phyloP scores from a whole-genome alignment of 768 basidiomycete genomes.

The Rhodocollybia butyracea region DNA sequence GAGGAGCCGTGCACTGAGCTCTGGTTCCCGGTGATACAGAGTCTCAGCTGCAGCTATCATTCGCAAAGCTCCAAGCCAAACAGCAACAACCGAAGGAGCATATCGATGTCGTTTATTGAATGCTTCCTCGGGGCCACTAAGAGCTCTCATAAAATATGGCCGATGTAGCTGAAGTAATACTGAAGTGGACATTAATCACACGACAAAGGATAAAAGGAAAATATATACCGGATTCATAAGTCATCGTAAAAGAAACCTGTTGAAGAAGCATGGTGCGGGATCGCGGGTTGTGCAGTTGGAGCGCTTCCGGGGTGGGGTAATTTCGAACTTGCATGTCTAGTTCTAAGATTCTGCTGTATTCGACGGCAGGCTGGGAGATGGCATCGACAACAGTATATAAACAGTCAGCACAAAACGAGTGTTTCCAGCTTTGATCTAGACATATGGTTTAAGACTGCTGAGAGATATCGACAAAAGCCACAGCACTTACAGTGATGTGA shows the following conservation, averaged over 20 bases:
- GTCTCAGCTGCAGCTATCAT: slow-evolving; percentile 61
- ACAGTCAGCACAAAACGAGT: slow-evolving; percentile 57
- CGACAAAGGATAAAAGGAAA: neutral
- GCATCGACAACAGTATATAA: slow-evolving; percentile 59
- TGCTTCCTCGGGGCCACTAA: slow-evolving; percentile 53
- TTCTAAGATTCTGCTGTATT: slow-evolving; percentile 48
- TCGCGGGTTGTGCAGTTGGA: slow-evolving; percentile 40
- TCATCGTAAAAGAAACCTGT: slow-evolving; percentile 53
- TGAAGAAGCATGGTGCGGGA: slow-evolving; percentile 54
- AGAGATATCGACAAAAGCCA: neutral
- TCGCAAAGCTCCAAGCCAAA: slow-evolving; percentile 59
- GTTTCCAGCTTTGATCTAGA: slow-evolving; percentile 70
- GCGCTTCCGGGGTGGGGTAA: slow-evolving; percentile 48
- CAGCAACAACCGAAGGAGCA: slow-evolving; percentile 68
- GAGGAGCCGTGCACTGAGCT: slow-evolving; percentile 50
- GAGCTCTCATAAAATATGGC: slow-evolving; percentile 62
- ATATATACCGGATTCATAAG: slow-evolving; percentile 56
- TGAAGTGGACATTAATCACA: slow-evolving; percentile 18
- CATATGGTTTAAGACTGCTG: slow-evolving; percentile 10
- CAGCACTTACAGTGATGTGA: slow-evolving; percentile 37
- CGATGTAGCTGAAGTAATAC: slow-evolving; percentile 67
- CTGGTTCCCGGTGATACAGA: slow-evolving; percentile 55
- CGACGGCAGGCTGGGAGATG: slow-evolving; percentile 49
- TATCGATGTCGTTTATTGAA: slow-evolving; percentile 63
- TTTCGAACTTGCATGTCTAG: slow-evolving; percentile 62